Evolutionary conservation across 257 asterid species (phyloP), one percentile per base, ranked within the genome.

Genomic region (Solanum rostratum): DNA sequence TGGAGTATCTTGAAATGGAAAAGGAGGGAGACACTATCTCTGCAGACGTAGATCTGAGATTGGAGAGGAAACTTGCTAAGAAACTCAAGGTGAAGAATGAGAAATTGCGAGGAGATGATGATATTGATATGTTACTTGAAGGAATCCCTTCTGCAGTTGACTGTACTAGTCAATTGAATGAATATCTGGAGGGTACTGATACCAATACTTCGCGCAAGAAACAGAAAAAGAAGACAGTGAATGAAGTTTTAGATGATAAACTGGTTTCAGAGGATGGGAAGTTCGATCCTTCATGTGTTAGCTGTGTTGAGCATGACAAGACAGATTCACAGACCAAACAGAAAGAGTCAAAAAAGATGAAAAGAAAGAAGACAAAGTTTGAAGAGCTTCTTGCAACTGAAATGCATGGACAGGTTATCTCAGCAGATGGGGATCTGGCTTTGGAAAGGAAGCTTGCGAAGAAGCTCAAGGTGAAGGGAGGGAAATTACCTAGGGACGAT

Each of bases 391-490:
- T 87, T 85, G 94, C 88, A 86, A 78, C 85, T 7, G 89, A 89
- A 29, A 79, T 82, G 71, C 83, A 63, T 62, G 85, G 80, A 63
- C 91, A 84, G 54, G 85, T 16, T 84, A 60, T 83, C 50, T 86
- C 85, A 43, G 90, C 87, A 78, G 90, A 88, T 10, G 88, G 89
- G 82, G 95, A 87, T 88, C 79, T 86, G 84, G 85, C 85, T 89
- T 86, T 90, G 55, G 98, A 96, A 90, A 92, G 84, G 86, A 91
- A 91, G 88, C 97, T 96, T 60, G 99, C 95, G 0, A 92, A 94
- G 96, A 96, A 88, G 88, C 97, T 96, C 80, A 96, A 91, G 90
- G 89, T 96, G 88, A 94, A 92, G 87, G 88, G 87, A 66, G 98
- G 98, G 86, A 90, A 87, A 73, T 81, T 96, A 87, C 86, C 85